These are phyloP conservation scores for Delonix regia DNA, from an alignment of 306 rosid genomes.

Conservation along the genomic window DNA sequence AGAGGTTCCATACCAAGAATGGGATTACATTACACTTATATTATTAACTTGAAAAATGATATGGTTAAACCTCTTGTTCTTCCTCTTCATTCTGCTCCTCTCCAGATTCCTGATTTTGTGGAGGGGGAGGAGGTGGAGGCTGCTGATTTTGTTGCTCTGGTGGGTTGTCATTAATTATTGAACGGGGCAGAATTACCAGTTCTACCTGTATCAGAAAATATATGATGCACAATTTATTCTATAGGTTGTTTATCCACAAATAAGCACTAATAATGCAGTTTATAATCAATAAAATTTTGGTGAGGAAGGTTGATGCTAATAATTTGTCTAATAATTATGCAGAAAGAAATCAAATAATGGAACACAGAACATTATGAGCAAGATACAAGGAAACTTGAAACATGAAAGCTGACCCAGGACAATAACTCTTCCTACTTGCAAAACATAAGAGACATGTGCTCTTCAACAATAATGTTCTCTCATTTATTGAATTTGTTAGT, in stretches of 20 bases:
- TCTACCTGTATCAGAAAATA: slow-evolving; percentile 71
- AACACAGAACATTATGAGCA: background rate
- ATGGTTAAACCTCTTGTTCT: slow-evolving; percentile 67
- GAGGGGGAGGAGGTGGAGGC: slow-evolving; percentile 98
- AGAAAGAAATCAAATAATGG: background rate
- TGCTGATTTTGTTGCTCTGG: slow-evolving; percentile 94
- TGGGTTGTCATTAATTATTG: slow-evolving; percentile 74
- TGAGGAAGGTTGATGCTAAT: background rate
- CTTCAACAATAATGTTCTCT: too few relatives aligned
- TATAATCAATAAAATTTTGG: background rate
- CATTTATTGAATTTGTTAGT: too few relatives aligned
- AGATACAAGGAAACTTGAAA: too few relatives aligned
- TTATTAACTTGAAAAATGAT: slow-evolving; percentile 32
- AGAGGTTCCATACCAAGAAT: background rate
- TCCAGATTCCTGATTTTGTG: slow-evolving; percentile 87
- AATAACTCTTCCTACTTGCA: too few relatives aligned
- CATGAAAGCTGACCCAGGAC: too few relatives aligned
- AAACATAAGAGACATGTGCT: too few relatives aligned
- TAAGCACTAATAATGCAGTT: slow-evolving; percentile 2
- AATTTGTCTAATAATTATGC: background rate
- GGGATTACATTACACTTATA: background rate
- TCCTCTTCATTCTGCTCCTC: slow-evolving; percentile 90
- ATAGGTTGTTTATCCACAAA: slow-evolving; percentile 2
- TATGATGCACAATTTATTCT: slow-evolving; percentile 23
- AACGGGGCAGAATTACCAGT: slow-evolving; percentile 91